Base-by-base conservation (phyloP, 2,329 filamentous ascomycete genomes). In the Emmonsiellopsis sp. region DNA sequence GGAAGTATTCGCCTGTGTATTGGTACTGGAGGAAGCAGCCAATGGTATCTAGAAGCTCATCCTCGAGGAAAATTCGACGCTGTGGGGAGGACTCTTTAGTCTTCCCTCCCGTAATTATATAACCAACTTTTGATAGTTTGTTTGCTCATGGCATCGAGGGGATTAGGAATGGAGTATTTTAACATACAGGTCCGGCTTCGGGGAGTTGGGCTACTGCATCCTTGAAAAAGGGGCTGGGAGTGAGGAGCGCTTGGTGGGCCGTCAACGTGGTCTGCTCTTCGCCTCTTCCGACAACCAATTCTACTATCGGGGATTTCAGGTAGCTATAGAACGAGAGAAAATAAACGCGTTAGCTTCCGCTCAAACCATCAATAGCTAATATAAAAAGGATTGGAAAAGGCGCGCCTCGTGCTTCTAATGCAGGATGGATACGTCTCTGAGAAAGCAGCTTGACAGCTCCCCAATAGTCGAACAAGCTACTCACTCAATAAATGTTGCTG, bases 1-100 rank as follows among this genome's bases (percentile, higher is more conserved):
- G 88, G 72, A 92, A 94, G 77, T 96, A 93, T 72, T 94, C 87
- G 66, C 81, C 81, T 1, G 87, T 91, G 72, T 94, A 94, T 51
- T 92, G 82, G 68, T 82, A 94, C 68, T 93, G 86, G 61, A 93
- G 79, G 61, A 91, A 88, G 67, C 84, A 88, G 56, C 86, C 84
- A 53, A 88, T 83, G 21, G 87, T 84, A 58, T 88, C 84, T 45
- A 87, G 70, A 61, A 88, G 79, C 61, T 88, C 85, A 58, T 78
- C 72, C 2, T 76, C 65, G 27, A 95, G 83, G 55, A 85, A 74
- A 56, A 95, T 84, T 55, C 82, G 78, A 53, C 85, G 85, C 59
- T 80, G 79, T 34, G 6, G 17, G 27, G 10, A 21, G 1, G 6
- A n/a, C 3, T 32, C 31, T 52, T 42, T 34, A 42, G 40, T 34